A percentile compares a stretch with the other conserved stretches of the same genome.
phyloP scores from a whole-genome alignment of 768 basidiomycete genomes.

The Gelatoporia subvermispora region DNA sequence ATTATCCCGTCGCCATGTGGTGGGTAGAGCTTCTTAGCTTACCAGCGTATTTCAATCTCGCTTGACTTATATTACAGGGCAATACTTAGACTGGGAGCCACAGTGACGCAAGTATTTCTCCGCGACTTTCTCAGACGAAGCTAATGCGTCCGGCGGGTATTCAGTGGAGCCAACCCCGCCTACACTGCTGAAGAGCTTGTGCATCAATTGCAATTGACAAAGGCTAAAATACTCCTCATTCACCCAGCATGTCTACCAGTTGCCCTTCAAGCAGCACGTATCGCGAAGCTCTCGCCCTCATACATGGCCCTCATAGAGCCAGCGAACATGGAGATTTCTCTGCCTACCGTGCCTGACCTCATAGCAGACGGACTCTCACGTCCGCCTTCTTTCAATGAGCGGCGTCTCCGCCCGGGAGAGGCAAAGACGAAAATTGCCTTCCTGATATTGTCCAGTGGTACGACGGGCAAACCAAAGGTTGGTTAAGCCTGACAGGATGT shows the following conservation, averaged over 20 bases:
- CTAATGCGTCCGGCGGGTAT: background rate
- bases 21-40: slow-evolving; percentile 1
- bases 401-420: slow-evolving; percentile 48
- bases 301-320: slow-evolving; percentile 20
- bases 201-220: slow-evolving; percentile 23
- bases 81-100: slow-evolving; percentile 48
- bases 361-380: slow-evolving; percentile 41
- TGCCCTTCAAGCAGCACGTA: slow-evolving; percentile 19
- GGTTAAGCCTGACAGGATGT: background rate
- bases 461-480: slow-evolving; percentile 65
- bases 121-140: no score
- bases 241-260: slow-evolving; percentile 18
- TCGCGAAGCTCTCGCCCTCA: slow-evolving; percentile 15
- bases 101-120: slow-evolving; percentile 44
- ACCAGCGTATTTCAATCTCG: background rate
- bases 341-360: slow-evolving; percentile 40
- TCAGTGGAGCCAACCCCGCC: slow-evolving; percentile 26
- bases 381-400: slow-evolving; percentile 40
- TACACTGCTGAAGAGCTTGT: slow-evolving; percentile 27
- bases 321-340: background rate
- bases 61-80: slow-evolving; percentile 27
- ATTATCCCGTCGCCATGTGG: slow-evolving; percentile 23
- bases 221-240: slow-evolving; percentile 20
- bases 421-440: slow-evolving; percentile 64
- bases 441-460: slow-evolving; percentile 67